Base-by-base conservation (phyloP, 805 yeast species). In the Wickerhamomyces rabaulensis region DNA sequence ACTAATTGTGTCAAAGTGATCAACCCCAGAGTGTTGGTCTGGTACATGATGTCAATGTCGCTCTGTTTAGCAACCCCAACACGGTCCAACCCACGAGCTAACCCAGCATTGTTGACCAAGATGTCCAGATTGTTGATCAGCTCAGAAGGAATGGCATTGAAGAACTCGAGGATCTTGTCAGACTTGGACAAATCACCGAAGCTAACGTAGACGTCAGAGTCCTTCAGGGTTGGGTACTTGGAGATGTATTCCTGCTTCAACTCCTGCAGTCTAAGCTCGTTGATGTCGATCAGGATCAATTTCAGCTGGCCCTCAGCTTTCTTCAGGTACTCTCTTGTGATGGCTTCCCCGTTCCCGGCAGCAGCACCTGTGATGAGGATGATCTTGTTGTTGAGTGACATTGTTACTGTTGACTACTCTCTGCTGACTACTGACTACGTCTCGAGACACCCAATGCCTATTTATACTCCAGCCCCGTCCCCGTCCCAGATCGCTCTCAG, bases 291-390 rank as follows among this genome's bases (percentile, higher is more conserved):
- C 25, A 88, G 73, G 49, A 88, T 73, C 55, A 88, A 74, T 60
- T 83, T 82, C 59, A 84, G 64, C 15, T 79, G 63, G 16, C 95
- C 95, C 41, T 78, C 70, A 25, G 91, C 75, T 13, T 84, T 83
- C 17, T 54, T 79, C 22, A 96, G 89, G 54, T 87, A 80, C 62
- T 90, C 95, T 45, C 72, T 68, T 15, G 97, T 97, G 15, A 96
- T 88, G 47, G 94, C 92, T 52, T 79, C 80, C 6, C 98, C 98
- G 58, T 91, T 92, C 42, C 98, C 98, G 6, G 96, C 81, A 27
- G 96, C 87, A 8, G 97, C 97, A 49, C 97, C 98, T 16, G 98
- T 88, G 57, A 91, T 84, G 23, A 91, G 75, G 9, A 87, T 76
- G 20, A 80, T 79, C 62, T 91, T 90, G 45, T 85, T 84, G 22